Evolutionary conservation across 2,329 filamentous ascomycete genomes (phyloP).

Genomic region (Penicillium digitatum): DNA sequence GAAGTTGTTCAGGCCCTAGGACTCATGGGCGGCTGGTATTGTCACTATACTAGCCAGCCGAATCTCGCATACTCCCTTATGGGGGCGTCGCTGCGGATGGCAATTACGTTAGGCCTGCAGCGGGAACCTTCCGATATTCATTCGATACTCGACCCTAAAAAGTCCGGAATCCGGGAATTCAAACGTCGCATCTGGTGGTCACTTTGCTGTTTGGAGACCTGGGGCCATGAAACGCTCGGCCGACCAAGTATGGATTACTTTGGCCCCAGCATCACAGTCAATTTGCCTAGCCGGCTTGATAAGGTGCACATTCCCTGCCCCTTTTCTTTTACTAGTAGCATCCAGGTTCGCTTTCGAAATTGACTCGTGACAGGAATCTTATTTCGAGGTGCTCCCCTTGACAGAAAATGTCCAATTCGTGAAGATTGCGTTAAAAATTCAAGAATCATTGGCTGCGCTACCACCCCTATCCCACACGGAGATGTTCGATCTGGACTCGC

Average conservation of each 20-base stretch:
- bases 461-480: constrained; percentile 61
- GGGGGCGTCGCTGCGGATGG: constrained; percentile 67
- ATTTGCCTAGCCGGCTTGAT: constrained; percentile 51
- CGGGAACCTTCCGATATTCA: constrained; percentile 51
- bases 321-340: too few species aligned
- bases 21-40: constrained; percentile 68
- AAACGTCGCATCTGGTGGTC: constrained; percentile 68
- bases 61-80: constrained; percentile 70
- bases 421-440: constrained; percentile 69
- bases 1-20: constrained; percentile 66
- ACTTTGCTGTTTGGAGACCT: constrained; percentile 66
- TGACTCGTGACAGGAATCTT: constrained; percentile 41
- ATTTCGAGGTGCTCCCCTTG: constrained; percentile 62
- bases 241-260: constrained; percentile 65
- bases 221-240: constrained; percentile 65
- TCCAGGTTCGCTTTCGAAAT: constrained; percentile 16
- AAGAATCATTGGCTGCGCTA: constrained; percentile 66
- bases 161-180: constrained; percentile 53
- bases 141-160: constrained; percentile 33
- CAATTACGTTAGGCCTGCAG: constrained; percentile 65
- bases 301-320: constrained; percentile 12
- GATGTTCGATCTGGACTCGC: constrained; percentile 59
- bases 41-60: constrained; percentile 70
- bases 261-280: constrained; percentile 61
- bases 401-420: constrained; percentile 73